A percentile compares a stretch with the other conserved stretches of the same genome.
These are phyloP conservation scores for Talaromyces adpressus DNA, from an alignment of 495 filamentous ascomycete species.

Conservation along the genomic window DNA sequence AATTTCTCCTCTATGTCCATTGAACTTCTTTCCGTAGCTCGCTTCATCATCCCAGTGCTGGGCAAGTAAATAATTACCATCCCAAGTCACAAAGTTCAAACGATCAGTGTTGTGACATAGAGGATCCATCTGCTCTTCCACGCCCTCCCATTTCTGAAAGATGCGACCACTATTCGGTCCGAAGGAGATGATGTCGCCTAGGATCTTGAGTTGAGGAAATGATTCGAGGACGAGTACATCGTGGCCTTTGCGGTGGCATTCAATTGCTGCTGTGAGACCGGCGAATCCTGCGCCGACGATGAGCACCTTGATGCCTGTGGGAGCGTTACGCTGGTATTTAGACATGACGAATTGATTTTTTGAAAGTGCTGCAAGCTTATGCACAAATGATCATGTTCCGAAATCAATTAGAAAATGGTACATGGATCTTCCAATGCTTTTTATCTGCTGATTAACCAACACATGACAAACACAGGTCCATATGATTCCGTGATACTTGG, in stretches of 20 bases:
- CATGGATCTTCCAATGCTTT: background rate
- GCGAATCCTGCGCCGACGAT: constrained; percentile 40
- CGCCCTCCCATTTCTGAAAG: constrained; percentile 36
- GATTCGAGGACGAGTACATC: constrained; percentile 49
- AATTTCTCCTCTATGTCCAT: constrained; percentile 54
- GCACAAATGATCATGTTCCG: background rate
- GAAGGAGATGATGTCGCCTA: constrained; percentile 58
- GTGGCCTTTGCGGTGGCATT: constrained; percentile 56
- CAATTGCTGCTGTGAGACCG: constrained; percentile 53
- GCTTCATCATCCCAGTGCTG: background rate
- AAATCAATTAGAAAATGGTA: background rate
- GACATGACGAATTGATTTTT: background rate
- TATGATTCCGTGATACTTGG: background rate
- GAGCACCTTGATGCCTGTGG: constrained; percentile 5
- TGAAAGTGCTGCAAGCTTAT: too few relatives aligned
- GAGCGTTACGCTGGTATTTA: background rate
- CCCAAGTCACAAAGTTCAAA: background rate
- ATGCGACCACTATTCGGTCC: constrained; percentile 49
- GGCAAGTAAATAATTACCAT: background rate
- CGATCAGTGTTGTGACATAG: background rate
- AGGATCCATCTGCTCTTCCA: constrained; percentile 11
- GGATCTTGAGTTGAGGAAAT: constrained; percentile 43
- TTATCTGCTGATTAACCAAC: background rate
- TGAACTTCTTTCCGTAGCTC: constrained; percentile 25
- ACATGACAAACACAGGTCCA: background rate